Evolutionary conservation across 495 filamentous ascomycete species (phyloP), one percentile per base, ranked within the genome.

Genomic region (Aspergillus kassunensis): DNA sequence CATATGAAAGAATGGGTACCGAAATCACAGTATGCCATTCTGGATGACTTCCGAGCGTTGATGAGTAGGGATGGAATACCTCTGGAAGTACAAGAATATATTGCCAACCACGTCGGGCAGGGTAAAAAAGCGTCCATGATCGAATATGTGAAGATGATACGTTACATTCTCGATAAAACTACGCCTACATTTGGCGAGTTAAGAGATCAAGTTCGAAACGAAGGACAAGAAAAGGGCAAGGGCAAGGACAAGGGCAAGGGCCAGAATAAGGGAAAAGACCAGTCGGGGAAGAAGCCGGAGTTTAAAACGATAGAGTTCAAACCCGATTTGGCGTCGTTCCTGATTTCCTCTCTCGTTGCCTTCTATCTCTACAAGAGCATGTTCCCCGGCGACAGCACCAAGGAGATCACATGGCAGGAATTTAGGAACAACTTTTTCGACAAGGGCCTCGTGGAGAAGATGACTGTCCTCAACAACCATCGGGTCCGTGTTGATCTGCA

Each of bases 341-440:
- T 86, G 15, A 62, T 82, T 10, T 73, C 75, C 36, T 65, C 78
- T 6, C 70, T 91, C 47, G 61, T 87, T 7, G 69, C 83, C 8
- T 91, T 85, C 59, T 70, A 85, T 40, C 57, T 80, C 48, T 85
- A 83, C 59, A 75, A 78, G 11, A 77, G 77, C 46, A 57, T 88
- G 18, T 74, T 81, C 43, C 80, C 89, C 23, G 79, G 77, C 11
- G 89, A 95, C 49, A 74, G 74, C 48, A 72, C 78, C 36, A 79
- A 80, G 41, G 91, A 97, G 59, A 96, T 98, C 52, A 97, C 93
- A 35, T 98, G 90, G 89, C 92, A 98, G 74, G 95, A 97, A 67
- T 88, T 97, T 67, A 77, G 85, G 37, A 87, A 82, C 55, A 91
- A 90, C 33, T 97, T 95, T 75, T 78, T 98, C 39, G 91, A 97